Conservation (phyloP, 2,329 filamentous ascomycete species). For the Cucurbitaria berberidis region DNA sequence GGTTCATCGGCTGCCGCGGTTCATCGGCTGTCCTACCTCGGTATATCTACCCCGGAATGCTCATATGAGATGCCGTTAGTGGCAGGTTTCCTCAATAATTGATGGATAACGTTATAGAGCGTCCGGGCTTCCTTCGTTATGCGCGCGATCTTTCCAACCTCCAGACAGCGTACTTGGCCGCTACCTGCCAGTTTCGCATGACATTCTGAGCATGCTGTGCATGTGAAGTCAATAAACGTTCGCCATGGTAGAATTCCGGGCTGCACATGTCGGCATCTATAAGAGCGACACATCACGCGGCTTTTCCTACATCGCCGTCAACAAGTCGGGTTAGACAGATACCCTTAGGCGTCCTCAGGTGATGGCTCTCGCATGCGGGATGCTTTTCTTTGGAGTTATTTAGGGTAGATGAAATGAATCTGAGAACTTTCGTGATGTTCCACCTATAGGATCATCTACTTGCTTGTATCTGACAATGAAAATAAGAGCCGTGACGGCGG, state of each 20-base stretch:
- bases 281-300: neutral
- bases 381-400: neutral
- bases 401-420: neutral
- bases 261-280: neutral
- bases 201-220: neutral
- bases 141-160: neutral
- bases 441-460: neutral
- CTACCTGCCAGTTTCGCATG: neutral
- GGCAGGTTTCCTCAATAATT: slow-evolving; percentile 3
- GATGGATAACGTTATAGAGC: neutral
- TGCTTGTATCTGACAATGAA: too few relatives aligned
- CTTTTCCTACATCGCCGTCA: neutral
- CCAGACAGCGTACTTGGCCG: neutral
- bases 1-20: too few relatives aligned
- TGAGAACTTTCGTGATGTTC: neutral
- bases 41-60: slow-evolving; percentile 22
- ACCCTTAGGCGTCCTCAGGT: neutral
- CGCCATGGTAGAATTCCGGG: neutral
- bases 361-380: neutral
- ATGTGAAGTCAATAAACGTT: neutral
- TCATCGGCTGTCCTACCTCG: too few relatives aligned
- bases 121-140: neutral
- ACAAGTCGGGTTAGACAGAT: neutral
- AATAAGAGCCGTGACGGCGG: too few relatives aligned
- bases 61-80: slow-evolving; percentile 25